Evolutionary conservation across 768 basidiomycete species (phyloP).

Genomic region (Leccinellum albellum): DNA sequence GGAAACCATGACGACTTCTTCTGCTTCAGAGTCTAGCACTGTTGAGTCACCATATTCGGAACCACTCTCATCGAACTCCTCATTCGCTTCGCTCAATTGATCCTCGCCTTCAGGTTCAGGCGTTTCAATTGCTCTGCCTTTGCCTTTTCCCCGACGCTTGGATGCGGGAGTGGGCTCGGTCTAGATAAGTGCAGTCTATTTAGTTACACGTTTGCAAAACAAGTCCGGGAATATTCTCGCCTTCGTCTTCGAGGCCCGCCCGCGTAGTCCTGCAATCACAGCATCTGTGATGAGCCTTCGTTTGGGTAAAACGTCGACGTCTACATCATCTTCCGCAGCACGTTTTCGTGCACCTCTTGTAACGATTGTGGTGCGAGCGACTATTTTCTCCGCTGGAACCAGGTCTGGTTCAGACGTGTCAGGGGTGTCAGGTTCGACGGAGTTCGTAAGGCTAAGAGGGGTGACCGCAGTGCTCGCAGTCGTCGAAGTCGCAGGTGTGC

Average conservation of each 20-base stretch:
- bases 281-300: conserved; percentile 32
- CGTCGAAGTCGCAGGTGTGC: conserved; percentile 25
- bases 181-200: conserved; percentile 16
- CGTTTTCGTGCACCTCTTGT: conserved; percentile 26
- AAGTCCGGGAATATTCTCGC: conserved; percentile 16
- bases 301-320: conserved; percentile 24
- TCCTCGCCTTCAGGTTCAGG: conserved; percentile 36
- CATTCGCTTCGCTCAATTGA: conserved; percentile 39
- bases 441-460: conserved; percentile 46
- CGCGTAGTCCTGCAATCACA: conserved; percentile 19
- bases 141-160: conserved; percentile 14
- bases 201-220: conserved; percentile 8
- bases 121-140: conserved; percentile 22
- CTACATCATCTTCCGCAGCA: conserved; percentile 34
- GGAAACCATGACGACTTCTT: conserved; percentile 46
- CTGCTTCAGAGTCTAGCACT: conserved; percentile 31
- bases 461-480: conserved; percentile 43
- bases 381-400: neutral
- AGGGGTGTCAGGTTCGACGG: conserved; percentile 49
- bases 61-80: conserved; percentile 51
- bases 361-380: neutral
- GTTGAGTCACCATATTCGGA: conserved; percentile 52
- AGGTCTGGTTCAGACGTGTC: conserved; percentile 42
- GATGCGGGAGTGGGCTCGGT: neutral
- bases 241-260: conserved; percentile 20